Base-by-base conservation (phyloP, 345 rosid species). In the Corchorus capsularis region DNA sequence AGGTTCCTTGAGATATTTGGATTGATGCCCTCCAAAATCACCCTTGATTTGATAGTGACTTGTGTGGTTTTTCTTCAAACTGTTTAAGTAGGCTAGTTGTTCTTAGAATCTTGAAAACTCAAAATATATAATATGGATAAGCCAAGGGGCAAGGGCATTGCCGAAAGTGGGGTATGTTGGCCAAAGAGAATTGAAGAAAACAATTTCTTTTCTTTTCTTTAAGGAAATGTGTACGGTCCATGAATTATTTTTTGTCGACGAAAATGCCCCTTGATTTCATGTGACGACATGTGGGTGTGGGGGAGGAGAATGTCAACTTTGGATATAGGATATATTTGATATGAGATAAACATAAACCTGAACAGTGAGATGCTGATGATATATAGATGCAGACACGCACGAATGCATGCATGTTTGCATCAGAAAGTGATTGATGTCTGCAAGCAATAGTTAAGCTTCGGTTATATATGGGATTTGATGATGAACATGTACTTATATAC, bases 1-100 rank as follows among this genome's bases (percentile, higher is more conserved):
- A 80, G 83, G 80, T 85, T 85, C 86, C 43, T 77, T 75, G 16
- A 67, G 83, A 85, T 81, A 77, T 63, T 59, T 81, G 83, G 83
- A 75, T 78, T 57, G 83, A 76, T 83, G 57, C 82, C 77, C n/a
- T 11, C 72, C 61, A 15, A 34, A 63, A 41, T 50, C 22, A 50
- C 79, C 63, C 67, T 70, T 63, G 41, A 75, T 69, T 62, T 80
- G 87, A 87, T n/a, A 27, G 53, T 22, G 39, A 34, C 37, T 61
- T 34, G 19, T 61, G 65, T 61, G 64, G 43, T 15, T 14, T 60
- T 61, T 15, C 1, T 14, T 13, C 16, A 49, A 49, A 49, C 16
- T 12, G 14, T 49, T 49, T 49, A 49, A 3, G 9, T 49, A 49
- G 27, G 53, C 55, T 52, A 52, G 6, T 52, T 52, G 55, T 52